Evolutionary conservation across 2,329 filamentous ascomycete genomes (phyloP), one percentile per base, ranked within the genome.

Genomic region (Akanthomyces lecanii): DNA sequence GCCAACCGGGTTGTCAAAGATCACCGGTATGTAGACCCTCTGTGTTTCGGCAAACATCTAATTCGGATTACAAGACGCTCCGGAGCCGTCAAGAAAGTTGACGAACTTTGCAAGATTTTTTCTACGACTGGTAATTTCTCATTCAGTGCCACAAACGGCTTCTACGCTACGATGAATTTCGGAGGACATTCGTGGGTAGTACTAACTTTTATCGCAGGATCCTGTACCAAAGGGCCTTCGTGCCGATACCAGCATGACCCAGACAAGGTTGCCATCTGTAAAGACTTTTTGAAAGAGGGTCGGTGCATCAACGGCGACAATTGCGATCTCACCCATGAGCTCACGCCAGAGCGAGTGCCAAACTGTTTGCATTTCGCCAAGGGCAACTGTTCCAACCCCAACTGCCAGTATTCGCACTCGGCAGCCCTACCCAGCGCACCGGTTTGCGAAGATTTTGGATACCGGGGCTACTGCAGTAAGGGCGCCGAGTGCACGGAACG

Each of bases 291-390:
- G 61, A 87, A 88, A 71, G 92, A 89, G 72, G 89, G 90, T 72
- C 82, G 84, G 70, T 99, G 95, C 79, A 79, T 81, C 69, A 85
- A 85, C 74, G 92, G 92, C 76, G 85, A 89, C 71, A 83, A 83
- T 71, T 99, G 95, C 82, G 91, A 96, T 77, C 84, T 98, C 65
- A 97, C 93, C 66, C 95, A 98, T 82, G 88, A 95, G 54, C 81
- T 91, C 66, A 90, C 85, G 62, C 85, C 92, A 67, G 85, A 97
- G 76, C 90, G 94, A 76, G 90, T 90, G 61, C 93, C 95, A 63
- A 85, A 89, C 65, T 98, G 95, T 80, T 78, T 95, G 74, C 92
- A 97, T 79, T 97, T 92, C 79, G 85, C 92, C 74, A 90, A 90
- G 74, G 92, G 92, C 71, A 90, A 92, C 73, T 98, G 95, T 81